phyloP scores from a whole-genome alignment of 208 protist genomes.

The Leptomonas seymouri region DNA sequence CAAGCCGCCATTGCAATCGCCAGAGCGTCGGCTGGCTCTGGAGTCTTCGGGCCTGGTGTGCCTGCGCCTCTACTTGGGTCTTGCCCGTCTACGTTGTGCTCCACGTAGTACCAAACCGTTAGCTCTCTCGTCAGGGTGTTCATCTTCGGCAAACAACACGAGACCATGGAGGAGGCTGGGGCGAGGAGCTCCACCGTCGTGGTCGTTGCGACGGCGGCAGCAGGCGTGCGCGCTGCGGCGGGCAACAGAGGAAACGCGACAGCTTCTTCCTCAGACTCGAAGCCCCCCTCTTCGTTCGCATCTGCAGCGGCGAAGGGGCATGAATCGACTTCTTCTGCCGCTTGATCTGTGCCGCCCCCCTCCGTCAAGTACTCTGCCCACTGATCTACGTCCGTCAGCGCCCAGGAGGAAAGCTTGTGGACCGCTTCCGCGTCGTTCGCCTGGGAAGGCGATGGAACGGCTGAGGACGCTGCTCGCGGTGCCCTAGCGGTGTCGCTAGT shows the following conservation, averaged over 20 bases:
- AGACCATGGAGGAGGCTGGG: not conserved
- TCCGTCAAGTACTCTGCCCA: not conserved
- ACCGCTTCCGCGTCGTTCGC: not conserved
- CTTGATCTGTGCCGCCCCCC: not conserved
- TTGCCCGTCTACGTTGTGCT: not conserved
- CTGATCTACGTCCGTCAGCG: slow-evolving; percentile 1
- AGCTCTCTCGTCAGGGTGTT: not conserved
- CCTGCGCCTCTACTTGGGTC: not conserved
- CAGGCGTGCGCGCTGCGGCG: not conserved
- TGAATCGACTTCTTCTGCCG: not conserved
- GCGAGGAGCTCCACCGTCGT: not conserved
- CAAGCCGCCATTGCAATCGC: not conserved
- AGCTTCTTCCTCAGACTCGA: not conserved
- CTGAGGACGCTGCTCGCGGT: not conserved
- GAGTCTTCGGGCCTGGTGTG: no score
- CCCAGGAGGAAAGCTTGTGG: not conserved
- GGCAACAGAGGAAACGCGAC: not conserved
- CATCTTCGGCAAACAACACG: slow-evolving; percentile 2
- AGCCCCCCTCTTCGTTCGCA: not conserved
- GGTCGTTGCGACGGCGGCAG: not conserved
- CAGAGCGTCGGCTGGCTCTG: not conserved
- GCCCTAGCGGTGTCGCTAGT: not conserved
- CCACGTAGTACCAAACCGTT: slow-evolving; percentile 6
- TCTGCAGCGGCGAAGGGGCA: not conserved
- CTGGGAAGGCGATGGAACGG: no score